Percentiles rank a stretch among this genome's conserved stretches.
Conservation (phyloP, 345 rosid genomes). For the Linum trigynum region DNA sequence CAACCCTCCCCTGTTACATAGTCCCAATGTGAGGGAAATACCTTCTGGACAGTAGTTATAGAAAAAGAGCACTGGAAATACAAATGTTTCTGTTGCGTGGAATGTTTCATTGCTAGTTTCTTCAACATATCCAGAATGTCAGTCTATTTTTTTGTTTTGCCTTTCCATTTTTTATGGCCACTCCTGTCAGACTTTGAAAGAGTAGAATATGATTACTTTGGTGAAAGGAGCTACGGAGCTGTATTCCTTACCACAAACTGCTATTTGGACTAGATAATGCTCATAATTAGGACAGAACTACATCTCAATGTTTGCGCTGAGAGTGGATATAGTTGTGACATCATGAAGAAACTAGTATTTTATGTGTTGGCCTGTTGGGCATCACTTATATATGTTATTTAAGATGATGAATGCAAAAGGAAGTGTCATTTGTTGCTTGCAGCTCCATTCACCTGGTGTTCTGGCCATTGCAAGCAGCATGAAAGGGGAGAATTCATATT, state of each 20-base stretch:
- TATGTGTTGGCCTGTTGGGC: not conserved
- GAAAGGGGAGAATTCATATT: conserved; percentile 98
- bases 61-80: too few species aligned
- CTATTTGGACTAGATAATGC: not conserved
- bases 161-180: not conserved
- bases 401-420: conserved; percentile 7
- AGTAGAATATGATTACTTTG: too few species aligned
- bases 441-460: conserved; percentile 94
- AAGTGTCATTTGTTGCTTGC: conserved; percentile 13
- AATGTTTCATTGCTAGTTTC: not conserved
- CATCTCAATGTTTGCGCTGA: not conserved
- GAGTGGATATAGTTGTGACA: not conserved
- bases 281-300: too few species aligned
- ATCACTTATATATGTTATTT: not conserved
- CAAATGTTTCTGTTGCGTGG: too few species aligned
- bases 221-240: not conserved
- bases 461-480: conserved; percentile 94
- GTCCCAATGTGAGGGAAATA: too few species aligned
- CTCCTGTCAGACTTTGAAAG: not conserved
- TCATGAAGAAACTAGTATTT: too few species aligned
- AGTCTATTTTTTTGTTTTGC: not conserved
- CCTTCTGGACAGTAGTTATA: too few species aligned
- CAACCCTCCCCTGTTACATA: too few species aligned
- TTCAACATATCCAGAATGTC: not conserved
- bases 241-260: not conserved